Percentiles rank a stretch among this genome's conserved stretches.
These are phyloP conservation scores for Chalaropsis ovoidea DNA, from an alignment of 2,329 filamentous ascomycete species.

Conservation along the genomic window DNA sequence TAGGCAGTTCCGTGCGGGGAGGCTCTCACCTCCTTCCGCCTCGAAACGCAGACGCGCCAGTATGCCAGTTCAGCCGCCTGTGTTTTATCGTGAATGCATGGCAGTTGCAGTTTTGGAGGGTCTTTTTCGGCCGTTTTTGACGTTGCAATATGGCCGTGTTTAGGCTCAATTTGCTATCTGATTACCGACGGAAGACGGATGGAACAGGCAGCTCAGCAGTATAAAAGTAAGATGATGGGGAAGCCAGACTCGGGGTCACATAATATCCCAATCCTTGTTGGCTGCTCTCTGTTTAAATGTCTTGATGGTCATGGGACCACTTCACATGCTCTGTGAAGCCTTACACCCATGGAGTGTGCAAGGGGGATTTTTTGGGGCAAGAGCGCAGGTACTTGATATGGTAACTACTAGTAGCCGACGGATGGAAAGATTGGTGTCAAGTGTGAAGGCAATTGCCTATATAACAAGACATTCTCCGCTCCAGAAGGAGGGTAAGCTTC, in stretches of 20 bases:
- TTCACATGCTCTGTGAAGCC: background rate
- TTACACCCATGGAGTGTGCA: background rate
- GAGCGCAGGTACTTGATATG: slow-evolving; percentile 3
- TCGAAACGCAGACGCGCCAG: background rate
- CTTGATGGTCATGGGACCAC: slow-evolving; percentile 14
- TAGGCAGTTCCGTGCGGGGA: background rate
- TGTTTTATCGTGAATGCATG: background rate
- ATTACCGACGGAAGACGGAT: background rate
- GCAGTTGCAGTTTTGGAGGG: background rate
- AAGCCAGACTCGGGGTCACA: background rate
- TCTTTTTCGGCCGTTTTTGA: background rate
- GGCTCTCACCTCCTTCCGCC: background rate
- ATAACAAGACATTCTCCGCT: background rate
- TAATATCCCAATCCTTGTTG: slow-evolving; percentile 2
- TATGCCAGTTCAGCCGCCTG: background rate
- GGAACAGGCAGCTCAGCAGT: background rate
- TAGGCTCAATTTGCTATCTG: background rate
- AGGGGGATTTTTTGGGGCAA: background rate
- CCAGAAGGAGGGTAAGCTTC: background rate
- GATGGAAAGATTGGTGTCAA: background rate
- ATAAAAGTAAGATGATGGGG: background rate
- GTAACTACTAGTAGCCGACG: background rate
- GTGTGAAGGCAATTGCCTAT: background rate
- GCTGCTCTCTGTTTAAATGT: background rate
- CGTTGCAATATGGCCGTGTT: background rate